Base-by-base conservation (phyloP, 2,329 filamentous ascomycete species). In the Diaporthe citrichinensis region DNA sequence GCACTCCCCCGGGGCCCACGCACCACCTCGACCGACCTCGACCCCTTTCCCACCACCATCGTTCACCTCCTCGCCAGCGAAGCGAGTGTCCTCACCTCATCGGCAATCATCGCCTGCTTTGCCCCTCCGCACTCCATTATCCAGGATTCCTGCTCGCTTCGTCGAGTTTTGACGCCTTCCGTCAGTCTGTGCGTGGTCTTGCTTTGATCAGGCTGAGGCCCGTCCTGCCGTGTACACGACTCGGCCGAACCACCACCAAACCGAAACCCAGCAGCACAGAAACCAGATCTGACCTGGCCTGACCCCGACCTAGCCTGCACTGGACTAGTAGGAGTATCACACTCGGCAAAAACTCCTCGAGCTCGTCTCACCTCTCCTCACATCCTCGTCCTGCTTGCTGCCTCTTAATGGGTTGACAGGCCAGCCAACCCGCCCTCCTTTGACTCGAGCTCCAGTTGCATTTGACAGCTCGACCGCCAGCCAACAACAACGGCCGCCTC, bases 31-130 rank as follows among this genome's bases (percentile, higher is more conserved):
- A 46, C 59, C n/a, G 44, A 55, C 51, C 34, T 68, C 65, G 31
- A 68, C 61, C 65, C 65, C 65, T 69, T 69, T 69, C 65, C 65
- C 65, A 69, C 65, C 62, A 41, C 65, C 46, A 28, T 46, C 31
- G 55, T 31, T 58, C n/a, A 8, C n/a, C 41, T 51, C 3, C 28
- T 55, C 65, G 65, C 65, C 65, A 55, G 49, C 65, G 34, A 69
- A 69, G 49, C 65, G 65, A 69, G 49, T 41, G 49, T 69, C 65
- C 49, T 69, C 65, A 53, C 23, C 39, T 65, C 59, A 65, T 65
- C 41, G 17, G 25, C 62, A 34, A 34, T 44, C 61, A 53, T 68
- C 62, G 12, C 44, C 65, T 65, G 9, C 49, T 15, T 5, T 10
- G 17, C 31, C 65, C 20, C 23, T 28, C 53, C 2, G 53, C 28